Conservation (phyloP, 1,284 basidiomycete genomes). For the Trichosporon inkin region DNA sequence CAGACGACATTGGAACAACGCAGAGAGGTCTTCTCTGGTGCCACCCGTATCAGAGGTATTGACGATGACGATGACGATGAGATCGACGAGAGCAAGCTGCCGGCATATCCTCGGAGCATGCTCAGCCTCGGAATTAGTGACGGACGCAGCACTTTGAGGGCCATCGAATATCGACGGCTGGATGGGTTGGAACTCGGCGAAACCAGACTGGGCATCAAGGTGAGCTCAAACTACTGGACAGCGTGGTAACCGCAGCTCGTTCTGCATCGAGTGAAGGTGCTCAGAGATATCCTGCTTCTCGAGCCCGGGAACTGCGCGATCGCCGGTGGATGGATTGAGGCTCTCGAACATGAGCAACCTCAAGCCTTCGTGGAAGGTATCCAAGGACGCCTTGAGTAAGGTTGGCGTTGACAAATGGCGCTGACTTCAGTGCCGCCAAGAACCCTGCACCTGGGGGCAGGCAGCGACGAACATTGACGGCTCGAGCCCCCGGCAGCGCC, state of each 20-base stretch:
- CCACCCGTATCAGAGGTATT: slow-evolving; percentile 41
- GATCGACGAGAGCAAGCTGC: slow-evolving; percentile 27
- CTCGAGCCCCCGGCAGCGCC: neutral
- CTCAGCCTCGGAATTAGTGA: slow-evolving; percentile 42
- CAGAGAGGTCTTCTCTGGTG: slow-evolving; percentile 43
- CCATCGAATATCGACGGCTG: slow-evolving; percentile 45
- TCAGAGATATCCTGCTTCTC: slow-evolving; percentile 37
- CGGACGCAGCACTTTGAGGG: slow-evolving; percentile 38
- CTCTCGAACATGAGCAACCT: slow-evolving; percentile 38
- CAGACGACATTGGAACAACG: slow-evolving; percentile 43
- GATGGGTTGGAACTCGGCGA: slow-evolving; percentile 38
- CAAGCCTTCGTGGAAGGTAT: slow-evolving; percentile 31
- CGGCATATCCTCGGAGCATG: slow-evolving; percentile 47
- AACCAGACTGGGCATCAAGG: slow-evolving; percentile 46
- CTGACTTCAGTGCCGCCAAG: slow-evolving; percentile 24
- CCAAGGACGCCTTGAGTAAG: slow-evolving; percentile 28
- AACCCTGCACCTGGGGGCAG: neutral
- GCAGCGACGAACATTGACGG: neutral
- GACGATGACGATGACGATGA: slow-evolving; percentile 34
- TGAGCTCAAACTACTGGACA: slow-evolving; percentile 14
- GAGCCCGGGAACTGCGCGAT: slow-evolving; percentile 37
- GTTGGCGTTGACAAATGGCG: slow-evolving; percentile 9
- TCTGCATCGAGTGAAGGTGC: slow-evolving; percentile 36
- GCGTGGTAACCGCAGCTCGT: slow-evolving; percentile 31
- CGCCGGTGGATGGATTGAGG: slow-evolving; percentile 38